Base-by-base conservation (phyloP, 805 yeast genomes). In the Hanseniaspora occidentalis region DNA sequence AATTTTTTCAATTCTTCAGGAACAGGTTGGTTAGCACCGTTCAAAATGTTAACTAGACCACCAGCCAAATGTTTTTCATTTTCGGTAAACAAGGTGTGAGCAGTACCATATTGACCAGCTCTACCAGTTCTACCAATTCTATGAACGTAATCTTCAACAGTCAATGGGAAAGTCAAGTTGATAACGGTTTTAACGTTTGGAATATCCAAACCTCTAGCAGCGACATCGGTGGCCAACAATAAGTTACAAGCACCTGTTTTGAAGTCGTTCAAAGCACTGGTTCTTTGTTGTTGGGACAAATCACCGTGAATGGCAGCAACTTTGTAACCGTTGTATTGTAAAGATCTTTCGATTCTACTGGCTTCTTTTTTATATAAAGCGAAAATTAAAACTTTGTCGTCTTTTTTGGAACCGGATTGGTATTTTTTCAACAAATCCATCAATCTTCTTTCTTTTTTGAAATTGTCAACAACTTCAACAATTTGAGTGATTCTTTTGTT, bases 331-430 rank as follows among this genome's bases (percentile, higher is more conserved):
- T 79, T 79, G 52, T 78, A 69, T 40, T 70, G 65, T 50, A 92
- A 70, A 36, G 78, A 70, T 50, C 77, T 71, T 64, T 92, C 97
- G 33, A 92, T 77, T 58, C 97, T 75, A 29, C 88, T 66, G 14
- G 99, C 98, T 66, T 92, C 98, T 59, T 92, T 92, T 65, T 92
- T 92, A 69, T 92, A 92, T 45, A 92, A 69, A 0, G 97, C 97
- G 63, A 92, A 92, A 25, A 92, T 79, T 48, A 92, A 70, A 36
- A 92, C 78, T 63, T 85, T 88, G 51, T 89, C 96, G 53, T 83
- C 67, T 46, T 70, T 62, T 47, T 68, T 70, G 33, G 73, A 64
- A 24, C 83, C 84, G 5, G 78, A 65, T 49, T 79, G 86, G 60
- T 88, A 84, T 58, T 82, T 74, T 40, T 71, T 71, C 51, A 92